Evolutionary conservation across 768 basidiomycete genomes (phyloP).

Genomic region (Naganishia vishniacii): DNA sequence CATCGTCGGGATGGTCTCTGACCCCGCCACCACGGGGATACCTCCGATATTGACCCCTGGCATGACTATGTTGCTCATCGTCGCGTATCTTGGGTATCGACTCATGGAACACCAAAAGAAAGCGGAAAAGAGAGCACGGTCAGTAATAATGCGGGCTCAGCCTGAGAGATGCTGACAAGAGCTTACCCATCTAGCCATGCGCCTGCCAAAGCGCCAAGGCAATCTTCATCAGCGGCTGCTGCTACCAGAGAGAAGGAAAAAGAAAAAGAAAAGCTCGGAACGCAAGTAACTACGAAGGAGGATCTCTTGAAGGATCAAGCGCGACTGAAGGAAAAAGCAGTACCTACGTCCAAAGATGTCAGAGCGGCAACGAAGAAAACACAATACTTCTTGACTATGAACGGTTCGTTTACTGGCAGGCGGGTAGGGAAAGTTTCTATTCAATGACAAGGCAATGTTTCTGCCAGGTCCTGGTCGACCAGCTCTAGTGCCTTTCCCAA

Average conservation of each 20-base stretch:
- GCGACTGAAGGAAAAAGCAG: conserved; percentile 23
- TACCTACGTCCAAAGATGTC: conserved; percentile 21
- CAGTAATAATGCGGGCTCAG: not conserved
- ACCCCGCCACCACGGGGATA: conserved; percentile 25
- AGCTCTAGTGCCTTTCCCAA: conserved; percentile 47
- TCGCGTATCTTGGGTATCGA: conserved; percentile 44
- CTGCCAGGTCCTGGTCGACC: conserved; percentile 43
- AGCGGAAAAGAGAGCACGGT: conserved; percentile 25
- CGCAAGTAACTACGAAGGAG: conserved; percentile 21
- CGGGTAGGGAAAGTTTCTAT: no score
- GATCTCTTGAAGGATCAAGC: conserved; percentile 24
- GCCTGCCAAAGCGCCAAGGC: conserved; percentile 28
- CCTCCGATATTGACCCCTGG: conserved; percentile 38
- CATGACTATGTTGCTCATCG: conserved; percentile 40
- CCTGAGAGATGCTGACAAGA: not conserved
- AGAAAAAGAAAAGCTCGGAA: conserved; percentile 8
- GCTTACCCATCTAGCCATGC: conserved; percentile 22
- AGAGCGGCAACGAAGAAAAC: conserved; percentile 32
- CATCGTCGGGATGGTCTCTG: conserved; percentile 37
- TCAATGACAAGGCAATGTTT: no score
- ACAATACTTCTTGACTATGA: conserved; percentile 49
- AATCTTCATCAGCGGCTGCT: conserved; percentile 31
- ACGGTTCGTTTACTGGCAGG: conserved; percentile 26
- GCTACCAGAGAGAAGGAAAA: conserved; percentile 21
- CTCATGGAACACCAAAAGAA: conserved; percentile 41